These are phyloP conservation scores for Kwoniella sp. DNA, from an alignment of 768 basidiomycete species.

Conservation along the genomic window DNA sequence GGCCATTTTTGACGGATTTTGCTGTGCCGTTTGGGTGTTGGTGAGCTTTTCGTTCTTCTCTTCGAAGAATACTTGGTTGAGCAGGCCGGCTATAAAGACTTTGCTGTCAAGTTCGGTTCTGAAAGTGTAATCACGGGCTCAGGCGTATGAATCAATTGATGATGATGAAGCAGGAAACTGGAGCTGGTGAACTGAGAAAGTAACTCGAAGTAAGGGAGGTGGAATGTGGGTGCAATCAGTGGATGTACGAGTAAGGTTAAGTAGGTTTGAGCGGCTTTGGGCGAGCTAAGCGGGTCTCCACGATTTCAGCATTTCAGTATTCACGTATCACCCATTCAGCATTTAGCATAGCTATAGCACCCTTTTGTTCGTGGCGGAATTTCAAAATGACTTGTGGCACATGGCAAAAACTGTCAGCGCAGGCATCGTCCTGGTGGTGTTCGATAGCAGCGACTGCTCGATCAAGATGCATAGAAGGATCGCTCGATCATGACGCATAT, in stretches of 20 bases:
- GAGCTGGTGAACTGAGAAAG: too few species aligned
- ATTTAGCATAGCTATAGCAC: neutral
- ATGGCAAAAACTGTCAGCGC: too few species aligned
- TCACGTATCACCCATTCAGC: neutral
- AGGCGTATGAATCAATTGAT: too few species aligned
- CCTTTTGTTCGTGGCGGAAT: neutral
- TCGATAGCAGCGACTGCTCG: neutral
- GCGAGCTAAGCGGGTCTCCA: conserved; percentile 19
- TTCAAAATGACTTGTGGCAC: neutral
- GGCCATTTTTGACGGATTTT: conserved; percentile 58
- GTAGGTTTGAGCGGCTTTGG: conserved; percentile 1
- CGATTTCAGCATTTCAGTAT: conserved; percentile 2
- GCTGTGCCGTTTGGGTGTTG: neutral
- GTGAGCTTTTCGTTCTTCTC: neutral
- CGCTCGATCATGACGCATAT: too few species aligned
- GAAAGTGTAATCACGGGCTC: too few species aligned
- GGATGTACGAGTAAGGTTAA: neutral
- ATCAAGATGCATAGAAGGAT: too few species aligned
- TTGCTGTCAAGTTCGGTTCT: too few species aligned
- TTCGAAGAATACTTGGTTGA: neutral
- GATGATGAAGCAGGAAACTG: too few species aligned
- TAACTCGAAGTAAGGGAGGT: too few species aligned
- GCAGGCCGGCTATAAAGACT: too few species aligned
- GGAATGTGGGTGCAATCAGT: neutral
- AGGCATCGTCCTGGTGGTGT: too few species aligned